Conservation (phyloP, 108 stramenopile genomes). For the Fragilaria crotonensis region DNA sequence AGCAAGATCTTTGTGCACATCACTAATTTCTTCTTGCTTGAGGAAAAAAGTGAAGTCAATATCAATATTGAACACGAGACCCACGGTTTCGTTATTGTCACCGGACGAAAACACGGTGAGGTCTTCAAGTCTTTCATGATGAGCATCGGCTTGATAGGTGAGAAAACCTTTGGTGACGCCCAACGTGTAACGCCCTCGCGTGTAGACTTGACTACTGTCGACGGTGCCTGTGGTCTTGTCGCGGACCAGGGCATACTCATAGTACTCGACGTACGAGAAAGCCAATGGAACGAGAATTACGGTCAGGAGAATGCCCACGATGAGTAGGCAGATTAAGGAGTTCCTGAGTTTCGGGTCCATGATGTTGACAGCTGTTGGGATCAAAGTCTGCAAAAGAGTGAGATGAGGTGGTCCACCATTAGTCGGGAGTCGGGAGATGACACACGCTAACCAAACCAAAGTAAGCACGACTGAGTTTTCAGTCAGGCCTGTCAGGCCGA, state of each 20-base stretch:
- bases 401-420: too few species aligned
- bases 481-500: too few species aligned
- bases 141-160: constrained; percentile 49
- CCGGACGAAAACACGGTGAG: constrained; percentile 33
- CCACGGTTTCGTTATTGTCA: constrained; percentile 27
- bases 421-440: too few species aligned
- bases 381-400: too few species aligned
- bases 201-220: constrained; percentile 21
- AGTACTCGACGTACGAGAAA: constrained; percentile 46
- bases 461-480: too few species aligned
- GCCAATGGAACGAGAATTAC: constrained; percentile 33
- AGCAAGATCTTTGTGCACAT: constrained; percentile 32
- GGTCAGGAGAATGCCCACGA: constrained; percentile 17
- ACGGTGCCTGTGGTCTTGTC: constrained; percentile 33
- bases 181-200: constrained; percentile 27
- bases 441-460: too few species aligned
- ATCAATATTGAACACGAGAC: constrained; percentile 34
- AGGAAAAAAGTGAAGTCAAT: constrained; percentile 36
- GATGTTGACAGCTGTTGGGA: too few species aligned
- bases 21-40: constrained; percentile 36
- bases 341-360: not conserved
- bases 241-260: constrained; percentile 38
- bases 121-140: constrained; percentile 16
- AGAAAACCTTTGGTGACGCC: constrained; percentile 26
- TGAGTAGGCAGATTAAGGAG: not conserved